Base-by-base conservation (phyloP, 2,329 filamentous ascomycete species). In the Colletotrichum musae region DNA sequence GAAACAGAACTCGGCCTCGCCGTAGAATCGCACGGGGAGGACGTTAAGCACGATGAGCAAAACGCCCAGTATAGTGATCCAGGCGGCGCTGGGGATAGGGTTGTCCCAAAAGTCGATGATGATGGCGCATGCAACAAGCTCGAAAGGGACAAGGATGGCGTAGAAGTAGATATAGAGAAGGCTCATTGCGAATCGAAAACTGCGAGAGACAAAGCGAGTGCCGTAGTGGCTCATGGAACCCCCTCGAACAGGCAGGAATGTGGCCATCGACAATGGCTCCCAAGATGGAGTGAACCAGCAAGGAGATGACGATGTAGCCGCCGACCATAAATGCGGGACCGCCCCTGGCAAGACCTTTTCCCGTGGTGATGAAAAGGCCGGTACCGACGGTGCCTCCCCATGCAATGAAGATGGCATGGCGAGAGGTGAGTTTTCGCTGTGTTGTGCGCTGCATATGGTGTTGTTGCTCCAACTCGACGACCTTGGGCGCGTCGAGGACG, bases 151-250 rank as follows among this genome's bases (percentile, higher is more conserved):
- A 24, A 87, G 84, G 58, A 87, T 74, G 24, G 36, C 58, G 24
- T 43, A 66, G 13, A 36, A 57, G 50, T 91, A 90, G 88, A 88
- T 92, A 75, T 88, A 89, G 71, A 88, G 88, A 87, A 86, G 88
- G 0, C 85, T 87, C 51, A 88, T 75, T 5, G 85, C 84, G 68
- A 88, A 88, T 0, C 86, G 85, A 71, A 87, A 83, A 0, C 85
- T 82, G 74, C 86, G 84, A 72, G 88, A 85, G 16, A 88, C 83
- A 66, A 85, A 88, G 47, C 86, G 82, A 5, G 26, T 51, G n/a
- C 78, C 77, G 48, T 43, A 71, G 36, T 58, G 56, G 16, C 41
- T 26, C 32, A 52, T 58, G 5, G 58, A 50, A 41, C 61, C 60
- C 1, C 70, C 70, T 0, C 32, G 56, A 3, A 70, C 41, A 28